phyloP scores from a whole-genome alignment of 305 asterid genomes.

The Fraxinus greggii region DNA sequence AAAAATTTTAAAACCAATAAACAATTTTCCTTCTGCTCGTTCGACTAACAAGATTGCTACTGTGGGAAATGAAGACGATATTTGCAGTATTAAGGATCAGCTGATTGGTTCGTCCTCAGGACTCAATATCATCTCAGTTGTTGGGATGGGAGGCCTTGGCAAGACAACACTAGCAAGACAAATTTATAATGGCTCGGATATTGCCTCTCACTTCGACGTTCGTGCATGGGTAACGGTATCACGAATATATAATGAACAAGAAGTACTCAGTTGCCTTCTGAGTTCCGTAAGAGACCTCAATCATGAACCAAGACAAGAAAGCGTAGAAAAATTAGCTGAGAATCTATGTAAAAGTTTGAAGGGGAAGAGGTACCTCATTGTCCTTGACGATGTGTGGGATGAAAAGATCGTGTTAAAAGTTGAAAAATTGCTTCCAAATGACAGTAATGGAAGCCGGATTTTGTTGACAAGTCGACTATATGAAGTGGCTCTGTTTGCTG shows the following conservation, averaged over 20 bases:
- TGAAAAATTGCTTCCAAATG: too few species aligned
- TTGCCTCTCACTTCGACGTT: background rate
- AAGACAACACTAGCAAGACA: background rate
- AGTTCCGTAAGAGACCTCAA: background rate
- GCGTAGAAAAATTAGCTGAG: background rate
- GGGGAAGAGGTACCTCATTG: too few species aligned
- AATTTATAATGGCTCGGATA: background rate
- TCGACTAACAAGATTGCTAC: too few species aligned
- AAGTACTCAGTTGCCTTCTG: background rate
- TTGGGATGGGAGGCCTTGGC: background rate
- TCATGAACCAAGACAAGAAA: background rate
- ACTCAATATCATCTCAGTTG: background rate
- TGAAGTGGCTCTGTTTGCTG: too few species aligned
- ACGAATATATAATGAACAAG: background rate
- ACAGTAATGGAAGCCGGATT: too few species aligned
- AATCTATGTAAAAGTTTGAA: background rate
- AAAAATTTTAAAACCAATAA: too few species aligned
- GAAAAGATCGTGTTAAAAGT: too few species aligned
- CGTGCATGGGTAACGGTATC: background rate
- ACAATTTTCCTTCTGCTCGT: too few species aligned
- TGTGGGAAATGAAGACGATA: too few species aligned
- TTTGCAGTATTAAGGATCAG: background rate
- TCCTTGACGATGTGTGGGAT: too few species aligned
- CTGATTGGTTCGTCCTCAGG: conserved; percentile 1
- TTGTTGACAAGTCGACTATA: too few species aligned